Evolutionary conservation across 192 early-diverging fungal species (phyloP).

Genomic region (Funneliformis geosporum): DNA sequence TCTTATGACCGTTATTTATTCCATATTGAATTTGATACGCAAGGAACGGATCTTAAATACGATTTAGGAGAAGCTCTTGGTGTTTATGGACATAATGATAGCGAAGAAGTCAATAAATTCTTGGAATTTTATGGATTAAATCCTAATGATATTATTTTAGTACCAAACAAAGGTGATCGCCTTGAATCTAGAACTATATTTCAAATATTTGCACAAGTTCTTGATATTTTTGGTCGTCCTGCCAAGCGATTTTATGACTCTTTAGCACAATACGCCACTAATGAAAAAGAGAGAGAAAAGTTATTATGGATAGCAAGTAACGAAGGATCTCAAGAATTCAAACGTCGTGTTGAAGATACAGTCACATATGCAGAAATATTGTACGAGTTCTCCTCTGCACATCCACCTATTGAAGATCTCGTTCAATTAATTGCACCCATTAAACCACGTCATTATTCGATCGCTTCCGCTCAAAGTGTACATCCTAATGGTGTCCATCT

Average conservation of each 20-base stretch:
- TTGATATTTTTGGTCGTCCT: conserved; percentile 94
- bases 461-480: conserved; percentile 86
- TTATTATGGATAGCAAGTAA: conserved; percentile 64
- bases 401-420: conserved; percentile 71
- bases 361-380: conserved; percentile 86
- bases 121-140: conserved; percentile 72
- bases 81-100: conserved; percentile 89
- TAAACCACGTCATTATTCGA: conserved; percentile 99
- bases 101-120: conserved; percentile 69
- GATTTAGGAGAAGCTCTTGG: conserved; percentile 93
- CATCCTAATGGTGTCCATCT: conserved; percentile 89
- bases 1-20: conserved; percentile 95
- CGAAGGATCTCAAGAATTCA: conserved; percentile 78
- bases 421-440: conserved; percentile 77
- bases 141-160: conserved; percentile 61
- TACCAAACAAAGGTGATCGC: conserved; percentile 50
- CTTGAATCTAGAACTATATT: conserved; percentile 72
- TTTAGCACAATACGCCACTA: conserved; percentile 71
- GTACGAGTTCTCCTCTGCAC: conserved; percentile 80
- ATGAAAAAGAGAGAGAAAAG: conserved; percentile 66
- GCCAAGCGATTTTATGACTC: conserved; percentile 91
- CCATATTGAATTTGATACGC: conserved; percentile 94
- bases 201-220: conserved; percentile 78
- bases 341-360: conserved; percentile 80
- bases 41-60: conserved; percentile 77